Base-by-base conservation (phyloP, 768 basidiomycete species). In the Lepiota venenata region DNA sequence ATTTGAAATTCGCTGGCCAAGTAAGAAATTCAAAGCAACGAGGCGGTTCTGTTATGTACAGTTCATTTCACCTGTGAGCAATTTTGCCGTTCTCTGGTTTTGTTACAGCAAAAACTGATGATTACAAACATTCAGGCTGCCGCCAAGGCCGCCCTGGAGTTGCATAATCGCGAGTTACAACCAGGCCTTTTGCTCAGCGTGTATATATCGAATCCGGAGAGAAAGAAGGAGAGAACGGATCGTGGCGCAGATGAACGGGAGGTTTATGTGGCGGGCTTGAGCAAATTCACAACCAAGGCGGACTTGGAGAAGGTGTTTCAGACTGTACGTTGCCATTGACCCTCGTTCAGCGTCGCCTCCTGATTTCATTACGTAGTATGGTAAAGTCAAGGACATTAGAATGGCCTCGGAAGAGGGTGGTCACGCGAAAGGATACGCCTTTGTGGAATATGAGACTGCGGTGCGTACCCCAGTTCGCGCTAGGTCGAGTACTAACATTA, bases 1-100 rank as follows among this genome's bases (percentile, higher is more conserved):
- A 50, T 91, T 98, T 56, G 95, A 98, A 59, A 89, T 93, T 15
- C 88, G 97, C 29, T 98, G 96, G 96, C 97, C 97, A 4, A 95
- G 93, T 71, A 95, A 95, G 65, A 97, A 97, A 65, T 94, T 93
- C 77, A 96, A 94, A 70, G 84, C 74, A 53, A 88, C 89, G 2
- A 76, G 97, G 35, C 80, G 97, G 40, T 98, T 99, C 68, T 94
- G 92, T 63, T 99, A 98, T 67, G 76, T 99, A 1, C 97, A 98
- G 58, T 98, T 83, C 65, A 87, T 86, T 1, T 84, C 84, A 16
- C 91, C 92, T 0, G 95, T 93, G 53, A 48, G 88, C 74, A 7
- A n/a, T 40, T 25, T 6, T 12, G 18, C 12, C 1, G 10, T 35
- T 38, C n/a, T 20, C 20, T n/a, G 55, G 29, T 20, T 14, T 47